Evolutionary conservation across 179 eudicot genomes (phyloP), one percentile per base, ranked within the genome.

Genomic region (Spinacia oleracea): DNA sequence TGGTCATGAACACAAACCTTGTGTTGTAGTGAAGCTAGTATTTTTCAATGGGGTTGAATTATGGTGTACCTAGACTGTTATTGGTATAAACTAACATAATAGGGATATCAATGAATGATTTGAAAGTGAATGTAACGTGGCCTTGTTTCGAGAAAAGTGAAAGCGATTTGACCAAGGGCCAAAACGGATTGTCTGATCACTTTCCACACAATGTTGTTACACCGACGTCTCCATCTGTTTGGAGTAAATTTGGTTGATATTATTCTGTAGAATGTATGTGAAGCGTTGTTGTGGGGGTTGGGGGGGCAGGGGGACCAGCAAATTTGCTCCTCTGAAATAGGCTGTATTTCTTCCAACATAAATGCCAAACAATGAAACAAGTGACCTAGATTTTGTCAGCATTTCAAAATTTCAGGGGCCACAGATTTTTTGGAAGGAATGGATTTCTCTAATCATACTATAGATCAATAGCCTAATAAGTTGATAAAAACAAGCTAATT

Each of bases 151-250:
- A 45, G 43, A 53, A 14, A 25, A 9, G 25, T 53, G 75, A 72
- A 32, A 72, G 42, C 25, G 42, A 72, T 72, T 51, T 8, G 63
- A 51, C 62, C 31, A 31, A 50, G 75, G 75, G 15, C 45, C 60
- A 31, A 51, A 27, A 50, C 27, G 9, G 63, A 48, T 29, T 71
- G 60, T 71, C 74, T 48, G 35, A 4, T 43, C 43, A 51, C 45
- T 40, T 31, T 72, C 62, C 14, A 18, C 9, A 63, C 9, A 46
- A 2, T 40, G n/a, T 71, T 70, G 38, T 27, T 70, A 32, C 56
- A 42, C 6, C 42, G 25, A 46, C 29, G 74, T 71, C 74, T 71
- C 9, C 74, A 48, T 71, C 59, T 71, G 59, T 71, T 48, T 71
- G 58, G 38, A 27, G 42, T 51, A 31, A 20, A 9, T n/a, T 50